Evolutionary conservation across 2,329 filamentous ascomycete genomes (phyloP).

Genomic region (Aspergillus tanneri): DNA sequence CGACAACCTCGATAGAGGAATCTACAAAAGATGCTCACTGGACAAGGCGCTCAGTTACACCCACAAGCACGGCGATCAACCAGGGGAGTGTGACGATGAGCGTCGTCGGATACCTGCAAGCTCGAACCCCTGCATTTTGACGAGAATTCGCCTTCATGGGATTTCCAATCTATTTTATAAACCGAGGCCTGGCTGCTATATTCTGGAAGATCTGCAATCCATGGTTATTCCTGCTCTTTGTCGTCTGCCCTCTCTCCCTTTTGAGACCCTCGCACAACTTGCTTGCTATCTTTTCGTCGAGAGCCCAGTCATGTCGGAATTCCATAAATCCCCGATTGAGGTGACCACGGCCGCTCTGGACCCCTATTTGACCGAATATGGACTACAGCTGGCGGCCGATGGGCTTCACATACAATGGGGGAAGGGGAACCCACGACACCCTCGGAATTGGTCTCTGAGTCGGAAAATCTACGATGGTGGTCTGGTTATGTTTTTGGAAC

Average conservation of each 20-base stretch:
- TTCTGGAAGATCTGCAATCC: neutral
- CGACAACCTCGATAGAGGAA: neutral
- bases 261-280: neutral
- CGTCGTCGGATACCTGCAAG: neutral
- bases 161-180: neutral
- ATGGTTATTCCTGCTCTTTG: neutral
- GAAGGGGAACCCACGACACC: slow-evolving; percentile 30
- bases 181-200: neutral
- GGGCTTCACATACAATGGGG: slow-evolving; percentile 33
- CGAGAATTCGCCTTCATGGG: neutral
- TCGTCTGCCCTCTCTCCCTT: neutral
- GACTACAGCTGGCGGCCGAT: slow-evolving; percentile 32
- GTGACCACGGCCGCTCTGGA: slow-evolving; percentile 19
- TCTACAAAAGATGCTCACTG: neutral
- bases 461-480: slow-evolving; percentile 32
- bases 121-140: neutral
- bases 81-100: neutral
- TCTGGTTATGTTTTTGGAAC: slow-evolving; percentile 32
- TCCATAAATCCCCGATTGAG: slow-evolving; percentile 14
- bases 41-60: neutral
- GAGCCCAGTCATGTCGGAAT: slow-evolving; percentile 5
- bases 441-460: slow-evolving; percentile 31
- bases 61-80: neutral
- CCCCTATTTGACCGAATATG: slow-evolving; percentile 23
- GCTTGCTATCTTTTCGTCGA: neutral